A percentile compares a stretch with the other conserved stretches of the same genome.
These are phyloP conservation scores for Iberis pinnata DNA, from an alignment of 345 rosid species.

Conservation along the genomic window DNA sequence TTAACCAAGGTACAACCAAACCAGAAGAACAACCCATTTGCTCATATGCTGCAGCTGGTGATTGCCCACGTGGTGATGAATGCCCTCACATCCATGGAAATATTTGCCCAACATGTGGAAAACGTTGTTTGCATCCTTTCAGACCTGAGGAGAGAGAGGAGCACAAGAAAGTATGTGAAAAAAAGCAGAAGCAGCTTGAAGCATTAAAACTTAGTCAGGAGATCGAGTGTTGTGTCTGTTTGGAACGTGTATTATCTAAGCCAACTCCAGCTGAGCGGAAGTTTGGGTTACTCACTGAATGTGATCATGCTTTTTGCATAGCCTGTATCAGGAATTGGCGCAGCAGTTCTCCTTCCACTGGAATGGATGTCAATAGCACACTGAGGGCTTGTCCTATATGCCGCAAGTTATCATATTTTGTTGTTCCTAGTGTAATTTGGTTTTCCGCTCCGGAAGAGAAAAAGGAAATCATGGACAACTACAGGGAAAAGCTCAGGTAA, in stretches of 20 bases:
- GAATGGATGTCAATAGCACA: slow-evolving; percentile 75
- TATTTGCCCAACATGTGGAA: slow-evolving; percentile 73
- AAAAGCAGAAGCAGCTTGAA: slow-evolving; percentile 63
- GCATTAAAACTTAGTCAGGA: slow-evolving; percentile 73
- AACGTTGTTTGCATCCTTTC: slow-evolving; percentile 86
- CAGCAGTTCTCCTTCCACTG: slow-evolving; percentile 68
- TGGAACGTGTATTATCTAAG: slow-evolving; percentile 80
- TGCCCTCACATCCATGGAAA: slow-evolving; percentile 91
- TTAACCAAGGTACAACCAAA: slow-evolving; percentile 59
- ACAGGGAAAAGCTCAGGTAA: slow-evolving; percentile 80
- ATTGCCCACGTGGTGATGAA: slow-evolving; percentile 68
- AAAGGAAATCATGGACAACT: slow-evolving; percentile 65
- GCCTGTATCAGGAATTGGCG: slow-evolving; percentile 91
- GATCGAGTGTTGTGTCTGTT: slow-evolving; percentile 77
- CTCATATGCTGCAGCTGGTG: slow-evolving; percentile 87
- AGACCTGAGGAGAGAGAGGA: slow-evolving; percentile 73
- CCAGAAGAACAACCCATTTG: slow-evolving; percentile 63
- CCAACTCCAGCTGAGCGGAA: slow-evolving; percentile 69
- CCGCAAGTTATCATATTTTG: slow-evolving; percentile 90
- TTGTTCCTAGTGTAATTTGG: slow-evolving; percentile 93
- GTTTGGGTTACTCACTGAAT: slow-evolving; percentile 87
- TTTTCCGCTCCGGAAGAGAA: slow-evolving; percentile 80
- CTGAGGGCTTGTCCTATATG: slow-evolving; percentile 86
- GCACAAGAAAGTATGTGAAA: slow-evolving; percentile 57
- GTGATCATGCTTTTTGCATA: slow-evolving; percentile 95